Conservation (phyloP, 345 rosid genomes). For the Populus pruinosa region DNA sequence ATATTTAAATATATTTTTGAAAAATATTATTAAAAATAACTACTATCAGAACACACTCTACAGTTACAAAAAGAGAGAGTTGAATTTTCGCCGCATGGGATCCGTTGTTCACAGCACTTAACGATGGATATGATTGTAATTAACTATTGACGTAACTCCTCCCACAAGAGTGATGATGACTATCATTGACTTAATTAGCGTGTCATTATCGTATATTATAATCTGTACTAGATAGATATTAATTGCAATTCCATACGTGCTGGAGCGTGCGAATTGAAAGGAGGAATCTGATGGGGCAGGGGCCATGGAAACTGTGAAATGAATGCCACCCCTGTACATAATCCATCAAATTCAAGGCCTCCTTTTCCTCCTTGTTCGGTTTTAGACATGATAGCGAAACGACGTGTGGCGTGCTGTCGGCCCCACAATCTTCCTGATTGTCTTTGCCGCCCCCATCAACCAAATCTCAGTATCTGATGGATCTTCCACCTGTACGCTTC, state of each 20-base stretch:
- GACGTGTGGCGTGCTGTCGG: constrained; percentile 14
- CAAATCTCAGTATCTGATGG: constrained; percentile 33
- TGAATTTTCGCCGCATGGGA: not conserved
- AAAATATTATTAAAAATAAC: too few species aligned
- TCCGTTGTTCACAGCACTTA: not conserved
- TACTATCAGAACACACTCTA: too few species aligned
- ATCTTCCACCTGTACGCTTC: too few species aligned
- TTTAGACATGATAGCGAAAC: constrained; percentile 8
- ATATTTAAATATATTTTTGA: too few species aligned
- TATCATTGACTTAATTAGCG: not conserved
- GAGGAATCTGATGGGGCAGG: not conserved
- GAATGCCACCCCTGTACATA: not conserved
- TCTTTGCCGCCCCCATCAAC: constrained; percentile 45
- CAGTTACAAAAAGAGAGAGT: too few species aligned
- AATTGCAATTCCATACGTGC: not conserved
- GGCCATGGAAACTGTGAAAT: not conserved
- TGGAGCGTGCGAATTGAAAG: not conserved
- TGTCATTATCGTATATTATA: not conserved
- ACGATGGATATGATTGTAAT: not conserved
- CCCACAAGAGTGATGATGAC: not conserved
- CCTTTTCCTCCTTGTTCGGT: not conserved
- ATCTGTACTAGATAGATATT: too few species aligned
- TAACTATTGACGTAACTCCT: not conserved
- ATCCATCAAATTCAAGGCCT: not conserved
- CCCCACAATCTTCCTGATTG: not conserved